phyloP scores from a whole-genome alignment of 2,329 filamentous ascomycete species.

The Arachnopeziza araneosa region DNA sequence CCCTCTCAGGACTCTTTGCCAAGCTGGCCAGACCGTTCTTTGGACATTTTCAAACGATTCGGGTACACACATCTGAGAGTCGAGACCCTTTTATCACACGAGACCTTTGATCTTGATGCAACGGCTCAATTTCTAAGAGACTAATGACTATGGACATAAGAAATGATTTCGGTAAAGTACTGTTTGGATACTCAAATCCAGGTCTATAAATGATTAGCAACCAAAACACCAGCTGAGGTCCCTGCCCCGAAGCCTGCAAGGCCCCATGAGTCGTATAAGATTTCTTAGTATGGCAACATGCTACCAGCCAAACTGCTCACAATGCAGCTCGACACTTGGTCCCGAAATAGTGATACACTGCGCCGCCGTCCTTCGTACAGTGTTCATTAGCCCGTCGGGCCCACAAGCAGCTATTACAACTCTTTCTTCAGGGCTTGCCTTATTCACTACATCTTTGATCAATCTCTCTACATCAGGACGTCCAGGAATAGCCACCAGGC shows the following conservation, averaged over 20 bases:
- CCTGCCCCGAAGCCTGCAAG: background rate
- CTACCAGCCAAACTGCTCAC: constrained; percentile 31
- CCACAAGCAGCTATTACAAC: constrained; percentile 44
- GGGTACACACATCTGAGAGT: background rate
- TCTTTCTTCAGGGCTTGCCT: constrained; percentile 31
- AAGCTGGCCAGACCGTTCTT: background rate
- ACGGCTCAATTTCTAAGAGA: background rate
- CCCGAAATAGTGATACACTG: constrained; percentile 38
- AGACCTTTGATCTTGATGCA: background rate
- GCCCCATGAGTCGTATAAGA: background rate
- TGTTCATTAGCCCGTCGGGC: constrained; percentile 38
- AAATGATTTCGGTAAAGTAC: background rate
- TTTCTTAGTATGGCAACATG: background rate
- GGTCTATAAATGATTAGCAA: background rate
- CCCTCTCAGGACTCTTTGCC: background rate
- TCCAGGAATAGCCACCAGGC: constrained; percentile 24
- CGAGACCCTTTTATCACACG: background rate
- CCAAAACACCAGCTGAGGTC: background rate
- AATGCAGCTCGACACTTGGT: constrained; percentile 44
- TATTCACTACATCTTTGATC: constrained; percentile 35
- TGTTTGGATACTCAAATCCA: background rate
- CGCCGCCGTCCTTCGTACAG: constrained; percentile 39
- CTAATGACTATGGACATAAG: background rate
- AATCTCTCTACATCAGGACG: constrained; percentile 37
- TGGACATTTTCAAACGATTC: background rate